Evolutionary conservation across 163 green algal genomes (phyloP), one percentile per base, ranked within the genome.

Genomic region (Coccomyxa subellipsoidea): DNA sequence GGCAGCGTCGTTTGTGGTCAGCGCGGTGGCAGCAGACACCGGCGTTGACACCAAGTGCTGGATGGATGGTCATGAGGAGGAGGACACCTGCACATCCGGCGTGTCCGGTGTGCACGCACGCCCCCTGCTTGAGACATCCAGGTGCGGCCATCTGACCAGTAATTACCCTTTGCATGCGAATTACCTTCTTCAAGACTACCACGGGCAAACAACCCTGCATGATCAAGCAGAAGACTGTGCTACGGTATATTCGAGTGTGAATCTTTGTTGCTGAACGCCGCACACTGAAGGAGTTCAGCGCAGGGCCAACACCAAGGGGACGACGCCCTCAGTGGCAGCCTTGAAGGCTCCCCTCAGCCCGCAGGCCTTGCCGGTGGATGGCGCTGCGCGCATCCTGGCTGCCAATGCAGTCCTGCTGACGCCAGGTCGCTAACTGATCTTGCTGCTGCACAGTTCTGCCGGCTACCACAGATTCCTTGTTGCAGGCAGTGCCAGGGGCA

Each of bases 331-430:
- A 8, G 66, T 73, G 66, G 66, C 66, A 59, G 23, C 23, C 15
- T 12, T 1, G 23, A 59, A 59, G 47, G 47, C 15, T 27, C 15
- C 47, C 23, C 15, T 59, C 47, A 59, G 47, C 47, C 5, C 47
- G 47, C 47, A 18, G 23, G 15, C 23, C 15, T 18, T 59, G 32
- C 70, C 70, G 29, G 70, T 77, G 70, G 70, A 77, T 31, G 70
- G 70, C 18, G 70, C 70, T 27, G 70, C 70, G 3, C 70, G 32
- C 70, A 77, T 77, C 70, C 70, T 77, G 70, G 31, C 70, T 18
- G 32, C 70, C 70, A 40, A 27, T 32, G 9, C 32, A 73, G 66
- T 73, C 66, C 70, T 77, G 4, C 25, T 31, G 4, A 25, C 70
- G 70, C 32, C 2, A 77, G 70, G 70, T 39, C 27, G 29, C 27